A percentile compares a stretch with the other conserved stretches of the same genome.
Evolutionary conservation across 2,329 filamentous ascomycete species (phyloP).

Genomic region (Lecanicillium sp.): DNA sequence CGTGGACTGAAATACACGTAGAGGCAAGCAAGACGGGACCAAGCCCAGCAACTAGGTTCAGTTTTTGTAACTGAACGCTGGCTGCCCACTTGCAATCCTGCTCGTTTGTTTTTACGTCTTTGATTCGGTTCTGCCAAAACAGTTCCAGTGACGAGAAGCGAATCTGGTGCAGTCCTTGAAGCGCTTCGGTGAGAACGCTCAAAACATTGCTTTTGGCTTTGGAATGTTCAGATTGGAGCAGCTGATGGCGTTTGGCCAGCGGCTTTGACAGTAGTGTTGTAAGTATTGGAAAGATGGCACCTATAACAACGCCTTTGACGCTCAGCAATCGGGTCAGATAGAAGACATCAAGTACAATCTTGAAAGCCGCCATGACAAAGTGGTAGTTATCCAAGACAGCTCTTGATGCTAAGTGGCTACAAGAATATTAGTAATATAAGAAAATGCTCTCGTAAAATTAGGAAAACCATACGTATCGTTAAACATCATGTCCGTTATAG

Average conservation of each 20-base stretch:
- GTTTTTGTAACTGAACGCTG: slow-evolving; percentile 1
- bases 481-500: neutral
- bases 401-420: too few species aligned
- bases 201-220: too few species aligned
- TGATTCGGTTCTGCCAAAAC: slow-evolving; percentile 2
- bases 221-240: too few species aligned
- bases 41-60: slow-evolving; percentile 4
- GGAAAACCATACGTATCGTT: slow-evolving; percentile 2
- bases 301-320: neutral
- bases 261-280: too few species aligned
- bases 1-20: slow-evolving; percentile 5
- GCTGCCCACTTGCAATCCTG: slow-evolving; percentile 4
- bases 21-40: slow-evolving; percentile 8
- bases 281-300: neutral
- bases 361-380: neutral
- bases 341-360: neutral
- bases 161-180: slow-evolving; percentile 8
- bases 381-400: neutral
- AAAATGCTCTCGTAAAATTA: too few species aligned
- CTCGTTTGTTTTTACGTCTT: neutral
- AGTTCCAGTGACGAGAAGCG: slow-evolving; percentile 8
- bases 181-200: neutral
- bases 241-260: too few species aligned
- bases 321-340: slow-evolving; percentile 1
- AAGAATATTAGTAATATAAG: too few species aligned